Evolutionary conservation across 345 rosid genomes (phyloP), one percentile per base, ranked within the genome.

Genomic region (Chamaenerion angustifolium): DNA sequence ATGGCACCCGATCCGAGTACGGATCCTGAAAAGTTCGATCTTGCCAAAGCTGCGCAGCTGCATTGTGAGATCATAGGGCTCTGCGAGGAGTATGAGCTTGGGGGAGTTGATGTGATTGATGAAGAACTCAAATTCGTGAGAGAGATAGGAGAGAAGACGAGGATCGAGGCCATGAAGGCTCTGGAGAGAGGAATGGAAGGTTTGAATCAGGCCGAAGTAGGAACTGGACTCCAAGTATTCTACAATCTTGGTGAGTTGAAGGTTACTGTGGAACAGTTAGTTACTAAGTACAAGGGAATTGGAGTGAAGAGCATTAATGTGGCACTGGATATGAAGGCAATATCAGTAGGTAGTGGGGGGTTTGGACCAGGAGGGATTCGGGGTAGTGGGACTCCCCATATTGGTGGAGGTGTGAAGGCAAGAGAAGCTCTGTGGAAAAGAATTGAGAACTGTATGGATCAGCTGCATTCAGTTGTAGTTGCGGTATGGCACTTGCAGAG

Each of bases 401-500:
- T 93, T 68, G 99, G 96, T 2, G 95, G 90, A 4, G 84, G 96
- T 4, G 81, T 66, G 12, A 82, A 80, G 76, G 85, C 85, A 4
- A 83, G 95, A 63, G 99, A 93, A 10, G 94, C 77, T 3, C 51
- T 93, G 25, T 88, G 99, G 99, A 96, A 85, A 76, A 79, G 96
- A 62, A 76, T 93, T 80, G 80, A 63, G 12, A 71, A 43, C 63
- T 88, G 96, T 71, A 77, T 92, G 94, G 96, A 92, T 48, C 85
- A 79, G 46, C 66, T 88, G 84, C 76, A 74, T 77, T 72, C 88
- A 1, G 69, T 85, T 48, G 72, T 88, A 51, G 80, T 88, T 21
- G 85, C 88, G 3, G 88, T 93, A 60, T 93, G 99, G 99, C 96
- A 93, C 43, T 77, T 93, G 90, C 94, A 88, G 77, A 76, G 99